A percentile compares a stretch with the other conserved stretches of the same genome.
phyloP scores from a whole-genome alignment of 1,284 basidiomycete genomes.

The Peniophora sp. region DNA sequence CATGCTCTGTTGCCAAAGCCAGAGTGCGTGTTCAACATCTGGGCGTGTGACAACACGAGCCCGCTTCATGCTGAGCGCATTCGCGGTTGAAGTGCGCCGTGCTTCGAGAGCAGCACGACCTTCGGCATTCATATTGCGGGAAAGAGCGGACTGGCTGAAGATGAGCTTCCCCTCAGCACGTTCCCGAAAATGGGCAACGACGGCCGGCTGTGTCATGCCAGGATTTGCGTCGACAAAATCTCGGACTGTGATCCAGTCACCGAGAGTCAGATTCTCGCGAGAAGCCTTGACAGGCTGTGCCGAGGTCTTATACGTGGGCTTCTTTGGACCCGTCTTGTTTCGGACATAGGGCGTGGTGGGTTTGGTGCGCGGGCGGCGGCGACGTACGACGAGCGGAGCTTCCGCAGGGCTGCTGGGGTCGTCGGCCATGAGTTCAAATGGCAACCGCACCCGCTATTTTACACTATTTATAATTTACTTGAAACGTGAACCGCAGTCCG shows the following conservation, averaged over 20 bases:
- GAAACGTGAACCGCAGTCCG: no score
- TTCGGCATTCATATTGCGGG: not conserved
- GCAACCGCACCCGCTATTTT: no score
- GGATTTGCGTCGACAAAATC: slow-evolving; percentile 16
- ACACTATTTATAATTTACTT: no score
- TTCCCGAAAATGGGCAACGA: slow-evolving; percentile 18
- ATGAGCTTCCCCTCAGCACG: not conserved
- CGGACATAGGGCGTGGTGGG: not conserved
- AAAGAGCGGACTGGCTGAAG: not conserved
- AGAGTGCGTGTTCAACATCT: slow-evolving; percentile 22
- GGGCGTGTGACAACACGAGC: slow-evolving; percentile 18
- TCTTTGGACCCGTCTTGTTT: not conserved
- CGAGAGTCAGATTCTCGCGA: slow-evolving; percentile 14
- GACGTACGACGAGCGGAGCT: no score
- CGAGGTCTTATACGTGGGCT: not conserved
- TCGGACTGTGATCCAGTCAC: slow-evolving; percentile 20
- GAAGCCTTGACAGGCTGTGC: not conserved
- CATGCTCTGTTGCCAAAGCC: slow-evolving; percentile 22
- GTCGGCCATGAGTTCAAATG: no score
- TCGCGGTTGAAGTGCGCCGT: slow-evolving; percentile 11
- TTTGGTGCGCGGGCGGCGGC: no score
- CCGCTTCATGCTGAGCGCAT: slow-evolving; percentile 16
- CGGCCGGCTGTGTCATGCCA: slow-evolving; percentile 13
- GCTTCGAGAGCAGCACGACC: slow-evolving; percentile 5
- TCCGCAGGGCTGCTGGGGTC: no score